Base-by-base conservation (phyloP, 2,329 filamentous ascomycete species). In the Sordariomycetes sp. region DNA sequence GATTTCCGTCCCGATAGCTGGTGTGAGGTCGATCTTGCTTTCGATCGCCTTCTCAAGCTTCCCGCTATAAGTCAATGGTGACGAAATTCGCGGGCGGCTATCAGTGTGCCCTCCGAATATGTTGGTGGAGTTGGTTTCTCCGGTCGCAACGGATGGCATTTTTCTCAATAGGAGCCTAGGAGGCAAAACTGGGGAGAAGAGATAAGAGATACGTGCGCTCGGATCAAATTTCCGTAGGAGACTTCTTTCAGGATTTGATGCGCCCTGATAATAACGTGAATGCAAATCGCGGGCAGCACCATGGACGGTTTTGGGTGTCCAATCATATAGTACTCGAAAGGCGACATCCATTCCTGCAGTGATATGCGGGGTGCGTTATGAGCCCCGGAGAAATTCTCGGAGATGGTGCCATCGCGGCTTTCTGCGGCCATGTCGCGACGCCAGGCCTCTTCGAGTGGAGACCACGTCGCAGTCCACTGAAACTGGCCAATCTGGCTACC, bases 1-100 rank as follows among this genome's bases (percentile, higher is more conserved):
- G 60, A 77, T 86, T 63, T 86, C 84, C 8, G 75, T 74, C 5
- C 83, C 84, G 57, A 86, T 85, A 48, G 77, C 69, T 0, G 82
- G 82, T 1, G 82, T 86, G 5, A 79, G 69, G 34, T 86, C 82
- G 2, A 25, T 10, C 8, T 36, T 32, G 53, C 32, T 54, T 39
- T 36, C 12, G 53, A 39, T 39, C 7, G 12, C 10, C 34, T 42
- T 39, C 53, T 61, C 58, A 12, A 62, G 59, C 20, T 39, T 58
- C 48, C 61, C 59, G n/a, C 57, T 57, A 50, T 61, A 61, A 39
- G 58, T 59, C 20, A 62, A 22, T 8, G 59, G 59, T 12, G 20
- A 58, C 32, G 62, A 59, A 36, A 69, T 57, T 24, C 67, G 63
- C 28, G 68, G 62, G 7, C 65, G 62, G 53, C 64, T 65, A 20